Conservation (phyloP, 148 eudicot species). For the Rheum nobile region DNA sequence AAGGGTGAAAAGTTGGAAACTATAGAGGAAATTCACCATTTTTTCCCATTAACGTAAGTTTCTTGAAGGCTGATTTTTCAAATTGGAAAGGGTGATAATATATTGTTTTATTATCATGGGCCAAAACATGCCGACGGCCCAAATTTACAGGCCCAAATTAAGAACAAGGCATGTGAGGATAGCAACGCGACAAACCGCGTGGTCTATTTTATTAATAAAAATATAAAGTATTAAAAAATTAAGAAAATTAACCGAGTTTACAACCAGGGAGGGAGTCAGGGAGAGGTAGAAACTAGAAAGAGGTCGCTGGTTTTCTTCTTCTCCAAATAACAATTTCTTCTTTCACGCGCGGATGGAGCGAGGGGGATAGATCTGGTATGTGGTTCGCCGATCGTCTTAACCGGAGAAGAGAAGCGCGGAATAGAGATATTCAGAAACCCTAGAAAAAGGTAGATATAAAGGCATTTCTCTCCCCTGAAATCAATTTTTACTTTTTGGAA, state of each 20-base stretch:
- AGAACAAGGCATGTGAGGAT: neutral
- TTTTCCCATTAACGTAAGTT: too few relatives aligned
- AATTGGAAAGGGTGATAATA: too few relatives aligned
- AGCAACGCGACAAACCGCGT: neutral
- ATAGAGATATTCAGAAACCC: conserved; percentile 7
- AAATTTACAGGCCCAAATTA: neutral
- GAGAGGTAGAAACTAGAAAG: conserved; percentile 2
- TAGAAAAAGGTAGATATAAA: conserved; percentile 1
- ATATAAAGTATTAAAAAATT: neutral
- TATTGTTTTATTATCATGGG: neutral
- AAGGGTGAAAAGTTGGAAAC: too few relatives aligned
- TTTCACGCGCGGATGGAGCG: neutral
- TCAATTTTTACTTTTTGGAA: neutral
- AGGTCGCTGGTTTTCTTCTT: conserved; percentile 7
- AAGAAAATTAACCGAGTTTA: neutral
- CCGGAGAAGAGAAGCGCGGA: neutral
- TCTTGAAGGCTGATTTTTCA: too few relatives aligned
- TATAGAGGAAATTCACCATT: too few relatives aligned
- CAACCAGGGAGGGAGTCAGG: conserved; percentile 1
- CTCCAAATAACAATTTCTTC: conserved; percentile 1
- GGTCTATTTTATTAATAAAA: neutral
- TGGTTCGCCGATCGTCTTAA: conserved; percentile 2
- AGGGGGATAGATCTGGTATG: conserved; percentile 3
- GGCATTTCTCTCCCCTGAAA: neutral
- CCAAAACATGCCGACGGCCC: neutral